Percentiles rank a stretch among this genome's conserved stretches.
Evolutionary conservation across 2,329 filamentous ascomycete species (phyloP).

Genomic region (Colletotrichum agaves): DNA sequence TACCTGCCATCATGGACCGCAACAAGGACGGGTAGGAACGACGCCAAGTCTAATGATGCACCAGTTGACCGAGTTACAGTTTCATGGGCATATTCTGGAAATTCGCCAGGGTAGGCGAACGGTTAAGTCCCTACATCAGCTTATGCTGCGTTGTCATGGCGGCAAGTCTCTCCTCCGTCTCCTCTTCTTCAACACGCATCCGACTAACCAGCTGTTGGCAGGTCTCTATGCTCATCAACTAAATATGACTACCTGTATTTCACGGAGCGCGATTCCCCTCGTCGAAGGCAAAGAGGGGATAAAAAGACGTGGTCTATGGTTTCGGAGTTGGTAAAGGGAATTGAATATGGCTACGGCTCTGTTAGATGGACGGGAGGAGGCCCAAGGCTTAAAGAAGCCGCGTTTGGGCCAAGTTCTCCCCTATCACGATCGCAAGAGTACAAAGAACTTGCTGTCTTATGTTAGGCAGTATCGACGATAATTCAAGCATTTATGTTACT

Average conservation of each 20-base stretch:
- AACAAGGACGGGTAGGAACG: constrained; percentile 85
- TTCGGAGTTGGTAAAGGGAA: constrained; percentile 32
- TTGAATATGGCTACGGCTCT: constrained; percentile 29
- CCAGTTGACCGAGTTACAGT: constrained; percentile 52
- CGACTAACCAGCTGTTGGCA: constrained; percentile 3
- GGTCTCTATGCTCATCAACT: constrained; percentile 33
- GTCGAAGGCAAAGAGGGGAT: neutral
- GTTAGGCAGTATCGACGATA: constrained; percentile 2
- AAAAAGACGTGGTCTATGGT: constrained; percentile 23
- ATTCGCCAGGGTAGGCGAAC: constrained; percentile 89
- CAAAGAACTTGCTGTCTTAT: neutral
- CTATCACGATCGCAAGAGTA: constrained; percentile 10
- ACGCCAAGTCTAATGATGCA: constrained; percentile 12
- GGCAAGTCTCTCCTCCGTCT: constrained; percentile 61
- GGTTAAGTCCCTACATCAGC: constrained; percentile 94
- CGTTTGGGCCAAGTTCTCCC: neutral
- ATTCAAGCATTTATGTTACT: constrained; percentile 21
- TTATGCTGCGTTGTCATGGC: constrained; percentile 95
- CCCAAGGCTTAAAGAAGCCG: constrained; percentile 18
- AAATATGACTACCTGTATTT: neutral
- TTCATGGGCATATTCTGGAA: constrained; percentile 95
- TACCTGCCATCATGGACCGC: constrained; percentile 88
- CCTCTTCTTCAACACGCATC: neutral
- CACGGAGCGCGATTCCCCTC: constrained; percentile 9
- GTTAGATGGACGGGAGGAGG: constrained; percentile 16